phyloP scores from a whole-genome alignment of 2,329 filamentous ascomycete species.

The Fusarium austroafricanum region DNA sequence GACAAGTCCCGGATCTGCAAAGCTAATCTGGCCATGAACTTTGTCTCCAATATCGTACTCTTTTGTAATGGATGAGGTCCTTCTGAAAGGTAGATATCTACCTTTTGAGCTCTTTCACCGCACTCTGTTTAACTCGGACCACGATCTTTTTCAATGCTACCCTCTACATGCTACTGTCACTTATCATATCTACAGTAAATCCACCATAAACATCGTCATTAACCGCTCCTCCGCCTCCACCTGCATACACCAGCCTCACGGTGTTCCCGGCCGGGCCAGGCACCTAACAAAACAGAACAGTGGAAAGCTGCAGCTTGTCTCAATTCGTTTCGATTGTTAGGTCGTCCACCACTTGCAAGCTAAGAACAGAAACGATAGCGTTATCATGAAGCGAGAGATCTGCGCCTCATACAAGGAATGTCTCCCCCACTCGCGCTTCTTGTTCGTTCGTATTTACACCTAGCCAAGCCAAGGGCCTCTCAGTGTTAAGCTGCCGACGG shows the following conservation, averaged over 20 bases:
- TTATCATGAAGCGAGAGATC: conserved; percentile 34
- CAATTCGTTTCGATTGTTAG: background rate
- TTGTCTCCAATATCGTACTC: background rate
- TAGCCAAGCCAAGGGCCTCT: conserved; percentile 5
- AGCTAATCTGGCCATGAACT: background rate
- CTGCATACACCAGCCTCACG: conserved; percentile 37
- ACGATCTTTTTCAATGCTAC: no score
- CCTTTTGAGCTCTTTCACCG: no score
- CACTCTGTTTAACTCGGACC: no score
- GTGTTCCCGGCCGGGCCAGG: conserved; percentile 30
- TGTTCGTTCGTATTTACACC: conserved; percentile 27
- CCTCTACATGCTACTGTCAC: background rate
- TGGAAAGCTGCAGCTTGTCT: conserved; percentile 25
- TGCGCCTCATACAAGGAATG: conserved; percentile 33
- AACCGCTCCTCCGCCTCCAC: conserved; percentile 18
- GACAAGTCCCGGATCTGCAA: conserved; percentile 9
- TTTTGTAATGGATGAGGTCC: background rate
- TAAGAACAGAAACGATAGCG: background rate
- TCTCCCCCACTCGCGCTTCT: conserved; percentile 30
- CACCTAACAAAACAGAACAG: conserved; percentile 4
- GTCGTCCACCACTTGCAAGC: conserved; percentile 6
- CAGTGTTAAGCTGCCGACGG: background rate
- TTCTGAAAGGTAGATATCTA: background rate
- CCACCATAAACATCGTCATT: conserved; percentile 24
- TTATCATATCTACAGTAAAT: conserved; percentile 20